Evolutionary conservation across 495 filamentous ascomycete species (phyloP).

Genomic region (Annulohypoxylon moriforme): DNA sequence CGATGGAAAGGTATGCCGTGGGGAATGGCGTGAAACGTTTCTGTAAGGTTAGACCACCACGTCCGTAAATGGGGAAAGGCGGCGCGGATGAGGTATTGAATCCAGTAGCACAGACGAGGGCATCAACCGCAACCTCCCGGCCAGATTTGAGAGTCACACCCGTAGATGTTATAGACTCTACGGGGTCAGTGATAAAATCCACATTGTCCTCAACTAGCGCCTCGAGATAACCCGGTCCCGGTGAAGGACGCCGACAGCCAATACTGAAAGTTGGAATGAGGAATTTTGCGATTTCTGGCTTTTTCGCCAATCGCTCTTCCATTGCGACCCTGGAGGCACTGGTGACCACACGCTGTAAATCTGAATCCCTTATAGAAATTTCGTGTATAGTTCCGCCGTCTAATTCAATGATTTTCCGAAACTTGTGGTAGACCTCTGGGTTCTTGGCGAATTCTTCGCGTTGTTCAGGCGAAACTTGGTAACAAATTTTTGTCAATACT

Average conservation of each 20-base stretch:
- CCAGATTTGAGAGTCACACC: constrained; percentile 63
- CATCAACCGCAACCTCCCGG: constrained; percentile 59
- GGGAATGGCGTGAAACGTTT: constrained; percentile 64
- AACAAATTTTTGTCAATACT: neutral
- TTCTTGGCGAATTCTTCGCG: constrained; percentile 46
- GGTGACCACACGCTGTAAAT: constrained; percentile 46
- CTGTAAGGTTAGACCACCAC: constrained; percentile 59
- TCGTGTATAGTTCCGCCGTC: constrained; percentile 54
- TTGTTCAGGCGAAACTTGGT: constrained; percentile 52
- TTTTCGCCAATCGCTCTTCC: constrained; percentile 47
- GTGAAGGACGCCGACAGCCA: constrained; percentile 77
- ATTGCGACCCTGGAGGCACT: constrained; percentile 47
- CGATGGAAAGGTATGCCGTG: constrained; percentile 72
- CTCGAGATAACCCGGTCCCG: constrained; percentile 78
- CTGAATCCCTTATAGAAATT: constrained; percentile 48
- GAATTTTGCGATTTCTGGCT: constrained; percentile 51
- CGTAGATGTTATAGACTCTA: constrained; percentile 62
- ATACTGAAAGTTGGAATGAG: constrained; percentile 71
- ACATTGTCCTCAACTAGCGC: constrained; percentile 72
- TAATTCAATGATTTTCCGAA: constrained; percentile 57
- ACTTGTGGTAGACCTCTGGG: constrained; percentile 47
- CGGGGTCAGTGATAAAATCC: constrained; percentile 65
- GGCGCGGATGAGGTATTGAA: constrained; percentile 69
- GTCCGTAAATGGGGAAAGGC: constrained; percentile 68
- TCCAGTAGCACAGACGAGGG: constrained; percentile 75